phyloP scores from a whole-genome alignment of 345 rosid genomes.

The Citrus cavaleriei region DNA sequence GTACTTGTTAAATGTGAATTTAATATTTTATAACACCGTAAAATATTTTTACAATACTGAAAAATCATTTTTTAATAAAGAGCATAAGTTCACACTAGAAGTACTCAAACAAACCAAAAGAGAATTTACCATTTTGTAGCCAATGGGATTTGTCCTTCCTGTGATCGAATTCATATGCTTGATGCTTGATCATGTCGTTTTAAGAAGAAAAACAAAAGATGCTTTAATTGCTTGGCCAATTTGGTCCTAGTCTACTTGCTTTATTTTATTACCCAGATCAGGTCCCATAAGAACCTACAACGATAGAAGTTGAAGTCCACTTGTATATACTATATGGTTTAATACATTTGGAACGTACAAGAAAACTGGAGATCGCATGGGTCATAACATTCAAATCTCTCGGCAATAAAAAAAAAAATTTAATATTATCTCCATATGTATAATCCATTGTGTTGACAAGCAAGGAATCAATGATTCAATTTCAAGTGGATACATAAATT shows the following conservation, averaged over 20 bases:
- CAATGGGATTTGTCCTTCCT: background rate
- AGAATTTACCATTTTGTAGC: background rate
- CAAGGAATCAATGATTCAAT: too few species aligned
- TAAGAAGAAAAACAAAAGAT: slow-evolving; percentile 2
- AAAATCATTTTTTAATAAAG: too few species aligned
- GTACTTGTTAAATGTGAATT: too few species aligned
- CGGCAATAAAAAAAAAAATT: too few species aligned
- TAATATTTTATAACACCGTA: too few species aligned
- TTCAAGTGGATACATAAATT: too few species aligned
- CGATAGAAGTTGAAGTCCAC: background rate
- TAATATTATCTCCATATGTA: too few species aligned
- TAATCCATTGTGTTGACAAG: too few species aligned
- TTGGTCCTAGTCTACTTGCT: background rate
- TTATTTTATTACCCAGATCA: background rate
- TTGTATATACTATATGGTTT: background rate
- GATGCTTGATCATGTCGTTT: background rate
- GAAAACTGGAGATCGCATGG: background rate
- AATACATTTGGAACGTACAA: background rate
- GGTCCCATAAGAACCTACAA: background rate
- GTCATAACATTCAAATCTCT: background rate
- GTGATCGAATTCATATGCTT: background rate
- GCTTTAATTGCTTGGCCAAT: background rate
- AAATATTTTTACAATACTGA: too few species aligned
- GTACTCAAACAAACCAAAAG: background rate
- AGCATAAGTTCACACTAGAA: too few species aligned